Evolutionary conservation across 352 stramenopile genomes (phyloP).

Genomic region (Phytophthora kernoviae): DNA sequence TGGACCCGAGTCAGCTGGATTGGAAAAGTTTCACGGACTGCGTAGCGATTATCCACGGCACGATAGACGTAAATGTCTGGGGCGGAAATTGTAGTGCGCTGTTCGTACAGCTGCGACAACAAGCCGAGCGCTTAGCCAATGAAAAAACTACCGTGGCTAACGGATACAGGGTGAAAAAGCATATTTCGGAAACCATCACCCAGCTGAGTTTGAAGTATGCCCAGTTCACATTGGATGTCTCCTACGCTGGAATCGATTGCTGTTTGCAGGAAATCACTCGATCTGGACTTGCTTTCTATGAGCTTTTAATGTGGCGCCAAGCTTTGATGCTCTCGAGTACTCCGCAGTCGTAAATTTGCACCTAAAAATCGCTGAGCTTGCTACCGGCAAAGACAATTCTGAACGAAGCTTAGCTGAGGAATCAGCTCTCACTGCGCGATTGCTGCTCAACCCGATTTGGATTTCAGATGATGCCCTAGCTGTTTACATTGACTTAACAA

Average conservation of each 20-base stretch:
- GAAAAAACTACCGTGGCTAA: conserved; percentile 8
- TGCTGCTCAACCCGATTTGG: conserved; percentile 19
- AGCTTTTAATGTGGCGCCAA: conserved; percentile 14
- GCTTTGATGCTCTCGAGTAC: conserved; percentile 22
- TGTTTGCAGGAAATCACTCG: conserved; percentile 14
- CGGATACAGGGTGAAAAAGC: conserved; percentile 6
- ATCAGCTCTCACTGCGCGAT: conserved; percentile 2
- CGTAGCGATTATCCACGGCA: conserved; percentile 3
- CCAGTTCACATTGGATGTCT: conserved; percentile 3
- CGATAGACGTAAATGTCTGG: background rate
- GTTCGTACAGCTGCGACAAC: conserved; percentile 13
- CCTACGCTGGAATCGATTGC: background rate
- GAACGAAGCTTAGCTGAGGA: conserved; percentile 12
- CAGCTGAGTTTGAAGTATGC: conserved; percentile 19
- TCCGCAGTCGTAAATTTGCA: conserved; percentile 19
- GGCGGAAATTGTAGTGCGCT: conserved; percentile 10
- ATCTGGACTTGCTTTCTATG: conserved; percentile 22
- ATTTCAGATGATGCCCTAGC: conserved; percentile 26
- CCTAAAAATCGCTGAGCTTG: conserved; percentile 19
- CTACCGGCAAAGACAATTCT: conserved; percentile 1
- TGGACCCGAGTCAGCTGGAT: conserved; percentile 1
- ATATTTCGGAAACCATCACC: conserved; percentile 18
- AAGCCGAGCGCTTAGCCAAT: conserved; percentile 9
- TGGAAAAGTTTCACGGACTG: conserved; percentile 20
- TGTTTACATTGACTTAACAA: conserved; percentile 18